These are phyloP conservation scores for Gaeumannomyces sp. DNA, from an alignment of 2,329 filamentous ascomycete species.

Conservation along the genomic window DNA sequence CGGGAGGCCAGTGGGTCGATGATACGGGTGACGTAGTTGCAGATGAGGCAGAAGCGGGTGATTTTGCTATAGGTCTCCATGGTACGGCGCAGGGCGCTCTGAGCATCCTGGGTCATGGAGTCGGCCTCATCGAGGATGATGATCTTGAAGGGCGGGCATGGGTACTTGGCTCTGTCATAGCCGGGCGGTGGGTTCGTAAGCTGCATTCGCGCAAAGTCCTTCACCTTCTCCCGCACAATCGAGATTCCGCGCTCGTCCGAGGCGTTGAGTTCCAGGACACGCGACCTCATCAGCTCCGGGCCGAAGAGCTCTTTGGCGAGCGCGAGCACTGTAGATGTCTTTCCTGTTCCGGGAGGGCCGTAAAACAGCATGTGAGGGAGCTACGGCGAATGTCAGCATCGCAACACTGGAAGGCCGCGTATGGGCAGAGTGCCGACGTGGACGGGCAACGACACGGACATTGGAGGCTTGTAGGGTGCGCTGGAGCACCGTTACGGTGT, in stretches of 20 bases:
- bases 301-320: conserved; percentile 97
- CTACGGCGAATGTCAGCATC: conserved; percentile 29
- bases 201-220: conserved; percentile 95
- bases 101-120: conserved; percentile 97
- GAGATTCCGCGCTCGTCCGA: conserved; percentile 97
- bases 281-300: conserved; percentile 83
- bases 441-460: conserved; percentile 36
- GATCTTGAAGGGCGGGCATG: conserved; percentile 97
- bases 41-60: conserved; percentile 94
- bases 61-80: conserved; percentile 99
- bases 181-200: conserved; percentile 72
- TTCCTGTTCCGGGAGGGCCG: conserved; percentile 92
- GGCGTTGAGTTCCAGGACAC: conserved; percentile 98
- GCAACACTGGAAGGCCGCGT: background rate
- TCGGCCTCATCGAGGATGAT: conserved; percentile 98
- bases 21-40: conserved; percentile 97
- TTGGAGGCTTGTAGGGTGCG: conserved; percentile 93
- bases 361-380: conserved; percentile 99
- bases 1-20: conserved; percentile 91
- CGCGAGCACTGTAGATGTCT: conserved; percentile 95
- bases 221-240: conserved; percentile 96
- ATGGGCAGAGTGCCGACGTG: background rate
- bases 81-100: conserved; percentile 83
- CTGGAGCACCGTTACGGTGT: conserved; percentile 88
- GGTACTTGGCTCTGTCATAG: conserved; percentile 62